A percentile compares a stretch with the other conserved stretches of the same genome.
Conservation (phyloP, 1,139 yeast species). For the Candida tropicalis region DNA sequence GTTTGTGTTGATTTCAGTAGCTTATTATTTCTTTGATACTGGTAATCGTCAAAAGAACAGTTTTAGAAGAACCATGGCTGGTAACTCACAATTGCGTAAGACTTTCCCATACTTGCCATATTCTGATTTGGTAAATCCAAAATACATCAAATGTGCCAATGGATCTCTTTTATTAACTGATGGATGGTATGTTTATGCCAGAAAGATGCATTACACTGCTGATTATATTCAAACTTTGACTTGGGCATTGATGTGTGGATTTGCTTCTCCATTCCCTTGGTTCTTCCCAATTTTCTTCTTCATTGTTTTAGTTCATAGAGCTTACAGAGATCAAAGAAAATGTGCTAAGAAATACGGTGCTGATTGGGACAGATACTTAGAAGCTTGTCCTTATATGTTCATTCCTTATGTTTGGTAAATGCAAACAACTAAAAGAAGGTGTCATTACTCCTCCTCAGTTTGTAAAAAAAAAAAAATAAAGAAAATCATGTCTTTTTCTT, state of each 20-base stretch:
- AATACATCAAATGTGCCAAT: constrained; percentile 77
- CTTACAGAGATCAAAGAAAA: constrained; percentile 81
- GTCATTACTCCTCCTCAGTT: neutral
- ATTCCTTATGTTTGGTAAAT: constrained; percentile 78
- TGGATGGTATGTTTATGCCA: constrained; percentile 92
- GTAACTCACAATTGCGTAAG: constrained; percentile 73
- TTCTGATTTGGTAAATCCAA: constrained; percentile 79
- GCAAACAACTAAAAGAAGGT: neutral
- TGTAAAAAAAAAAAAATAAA: neutral
- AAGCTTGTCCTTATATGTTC: constrained; percentile 89
- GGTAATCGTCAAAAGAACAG: constrained; percentile 94
- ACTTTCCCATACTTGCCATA: constrained; percentile 93
- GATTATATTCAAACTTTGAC: constrained; percentile 85
- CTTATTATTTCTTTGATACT: constrained; percentile 93
- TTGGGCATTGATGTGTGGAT: constrained; percentile 94
- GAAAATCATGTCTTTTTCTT: too few relatives aligned
- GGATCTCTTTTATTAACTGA: constrained; percentile 86
- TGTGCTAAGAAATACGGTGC: constrained; percentile 86
- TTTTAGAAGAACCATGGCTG: constrained; percentile 85
- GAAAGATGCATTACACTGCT: constrained; percentile 94
- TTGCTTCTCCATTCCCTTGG: constrained; percentile 88
- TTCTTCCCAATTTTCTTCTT: constrained; percentile 92
- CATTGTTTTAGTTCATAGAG: constrained; percentile 84
- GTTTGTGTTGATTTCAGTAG: constrained; percentile 57
- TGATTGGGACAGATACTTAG: constrained; percentile 87